Evolutionary conservation across 768 basidiomycete species (phyloP), one percentile per base, ranked within the genome.

Genomic region (Leccinum rimulosum): DNA sequence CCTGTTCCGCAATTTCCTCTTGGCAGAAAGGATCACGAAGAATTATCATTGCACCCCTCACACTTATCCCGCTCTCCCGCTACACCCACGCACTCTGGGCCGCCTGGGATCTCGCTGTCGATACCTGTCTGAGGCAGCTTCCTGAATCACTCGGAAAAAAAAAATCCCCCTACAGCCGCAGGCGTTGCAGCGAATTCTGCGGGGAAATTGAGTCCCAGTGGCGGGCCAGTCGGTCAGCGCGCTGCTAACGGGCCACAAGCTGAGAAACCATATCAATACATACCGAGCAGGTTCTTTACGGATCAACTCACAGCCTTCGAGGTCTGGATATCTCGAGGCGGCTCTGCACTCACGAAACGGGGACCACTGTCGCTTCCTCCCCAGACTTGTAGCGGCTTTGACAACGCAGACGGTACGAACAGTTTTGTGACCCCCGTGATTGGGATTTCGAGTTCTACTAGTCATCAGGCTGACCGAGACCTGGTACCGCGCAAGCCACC

Each of bases 1-100:
- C 6, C 79, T 99, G 3, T 99, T 98, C 79, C 87, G 97, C 30
- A 98, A 98, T 66, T 99, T 97, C 78, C 84, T 99, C 7, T 82
- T 98, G 50, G 97, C 97, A 12, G 95, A 98, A 73, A 84, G 97
- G 22, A 93, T 99, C 64, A 97, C 98, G 95, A 93, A 95, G 67
- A 89, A 93, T 64, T 96, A 98, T 72, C 88, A 95, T 66, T 98
- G 97, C 72, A 98, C 95, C 7, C 97, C 97, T 0, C 89, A 95
- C 64, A 96, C 95, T 0, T 87, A 86, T 61, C 97, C 97, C 9
- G 82, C 91, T 6, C 85, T 99, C 14, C 95, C 96, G 80, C 94
- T 9, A 98, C 96, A 97, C 95, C 5, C 97, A 99, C 69, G 85
- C 89, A 2, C 79, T 99, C 12, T 99, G 97, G 97, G 88, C 89